Base-by-base conservation (phyloP, 1,284 basidiomycete species). In the Malassezia pachydermatis region DNA sequence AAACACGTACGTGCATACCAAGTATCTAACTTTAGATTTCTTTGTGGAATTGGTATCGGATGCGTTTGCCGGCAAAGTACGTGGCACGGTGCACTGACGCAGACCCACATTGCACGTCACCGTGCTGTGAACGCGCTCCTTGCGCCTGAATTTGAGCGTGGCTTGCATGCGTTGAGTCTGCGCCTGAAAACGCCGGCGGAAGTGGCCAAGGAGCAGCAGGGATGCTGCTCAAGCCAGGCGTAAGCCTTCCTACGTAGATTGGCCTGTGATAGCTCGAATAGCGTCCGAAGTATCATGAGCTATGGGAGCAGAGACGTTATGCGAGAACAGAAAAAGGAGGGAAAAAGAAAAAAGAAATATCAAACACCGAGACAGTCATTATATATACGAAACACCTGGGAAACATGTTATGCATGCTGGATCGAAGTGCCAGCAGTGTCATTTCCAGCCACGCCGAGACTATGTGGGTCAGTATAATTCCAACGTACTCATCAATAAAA, bases 11-110 rank as follows among this genome's bases (percentile, higher is more conserved):
- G 54, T 57, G 13, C 37, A 17, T 16, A 17, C 6, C 14, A 11
- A 33, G 14, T 23, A 17, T 25, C 14, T 4, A 29, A 16, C 28
- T 20, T 13, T 50, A 57, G 56, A 70, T 39, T 70, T 70, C 47
- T 69, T 61, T 41, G 61, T 70, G 9, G 63, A 70, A 22, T 45
- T 69, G n/a, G 55, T 69, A 16, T 61, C 61, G 30, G 56, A 62
- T 38, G 59, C 54, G 24, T 70, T 70, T 39, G 36, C 57, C 2
- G 67, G 66, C 10, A 61, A 65, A 57, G 56, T n/a, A n/a, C n/a
- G n/a, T n/a, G n/a, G n/a, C n/a, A n/a, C n/a, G n/a, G n/a, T n/a
- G n/a, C n/a, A n/a, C n/a, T n/a, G n/a, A n/a, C n/a, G n/a, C n/a
- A n/a, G n/a, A n/a, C 60, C 2, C 64, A 67, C 41, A 62, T 70